These are phyloP conservation scores for Cairneyella variabilis DNA, from an alignment of 495 filamentous ascomycete species.

Conservation along the genomic window DNA sequence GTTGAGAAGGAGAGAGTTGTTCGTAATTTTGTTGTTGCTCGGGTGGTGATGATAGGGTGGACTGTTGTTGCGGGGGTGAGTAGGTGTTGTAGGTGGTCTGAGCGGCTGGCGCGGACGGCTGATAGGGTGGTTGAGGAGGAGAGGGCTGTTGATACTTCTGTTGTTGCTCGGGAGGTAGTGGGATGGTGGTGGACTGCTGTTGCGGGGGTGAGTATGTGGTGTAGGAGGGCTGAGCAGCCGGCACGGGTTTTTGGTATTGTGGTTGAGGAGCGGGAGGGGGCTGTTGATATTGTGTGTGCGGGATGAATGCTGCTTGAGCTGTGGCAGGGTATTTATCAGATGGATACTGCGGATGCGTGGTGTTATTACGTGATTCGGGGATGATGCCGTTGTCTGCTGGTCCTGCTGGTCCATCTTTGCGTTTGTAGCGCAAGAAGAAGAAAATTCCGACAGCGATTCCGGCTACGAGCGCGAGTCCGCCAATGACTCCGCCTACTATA, in stretches of 20 bases:
- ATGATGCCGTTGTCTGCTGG: not conserved
- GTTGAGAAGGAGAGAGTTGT: no score
- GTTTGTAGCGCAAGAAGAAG: not conserved
- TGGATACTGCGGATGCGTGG: not conserved
- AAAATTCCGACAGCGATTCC: not conserved
- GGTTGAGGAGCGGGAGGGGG: not conserved
- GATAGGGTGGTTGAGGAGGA: no score
- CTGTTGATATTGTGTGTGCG: not conserved
- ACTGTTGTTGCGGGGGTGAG: not conserved
- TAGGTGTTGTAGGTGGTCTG: not conserved
- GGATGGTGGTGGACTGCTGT: no score
- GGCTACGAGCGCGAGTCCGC: conserved; percentile 1
- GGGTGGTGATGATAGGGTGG: not conserved
- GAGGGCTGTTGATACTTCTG: not conserved
- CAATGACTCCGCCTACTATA: conserved; percentile 2
- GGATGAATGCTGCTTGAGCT: not conserved
- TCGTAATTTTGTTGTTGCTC: not conserved
- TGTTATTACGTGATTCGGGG: not conserved
- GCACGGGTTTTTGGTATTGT: not conserved
- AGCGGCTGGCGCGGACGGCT: not conserved
- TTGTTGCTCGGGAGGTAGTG: not conserved
- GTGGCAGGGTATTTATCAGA: conserved; percentile 1
- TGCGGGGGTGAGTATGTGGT: not conserved
- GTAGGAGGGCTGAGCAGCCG: not conserved
- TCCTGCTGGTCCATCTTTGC: not conserved